These are phyloP conservation scores for Suillus sp. DNA, from an alignment of 768 basidiomycete genomes.

Conservation along the genomic window DNA sequence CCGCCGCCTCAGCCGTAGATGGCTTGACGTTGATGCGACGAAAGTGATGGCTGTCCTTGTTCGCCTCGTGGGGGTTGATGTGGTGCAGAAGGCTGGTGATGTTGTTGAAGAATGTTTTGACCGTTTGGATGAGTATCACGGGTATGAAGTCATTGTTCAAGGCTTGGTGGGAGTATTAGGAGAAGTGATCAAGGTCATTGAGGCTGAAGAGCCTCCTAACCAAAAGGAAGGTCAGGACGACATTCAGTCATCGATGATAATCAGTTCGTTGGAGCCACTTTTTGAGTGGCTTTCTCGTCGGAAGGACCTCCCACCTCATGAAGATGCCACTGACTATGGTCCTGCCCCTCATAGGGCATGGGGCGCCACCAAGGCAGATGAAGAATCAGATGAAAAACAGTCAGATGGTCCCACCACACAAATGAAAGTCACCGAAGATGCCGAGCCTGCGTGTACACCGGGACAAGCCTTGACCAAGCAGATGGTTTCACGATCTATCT, in stretches of 20 bases:
- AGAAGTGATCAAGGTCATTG: conserved; percentile 82
- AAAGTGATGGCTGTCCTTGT: conserved; percentile 86
- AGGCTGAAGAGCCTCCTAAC: conserved; percentile 46
- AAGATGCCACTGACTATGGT: conserved; percentile 54
- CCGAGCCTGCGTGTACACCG: conserved; percentile 58
- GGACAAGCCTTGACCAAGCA: conserved; percentile 78
- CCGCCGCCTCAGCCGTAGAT: conserved; percentile 74
- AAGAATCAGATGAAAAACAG: conserved; percentile 27
- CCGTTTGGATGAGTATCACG: conserved; percentile 93
- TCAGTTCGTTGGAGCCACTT: conserved; percentile 50
- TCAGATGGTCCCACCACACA: conserved; percentile 18
- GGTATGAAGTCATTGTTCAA: conserved; percentile 84
- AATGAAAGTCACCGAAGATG: conserved; percentile 33
- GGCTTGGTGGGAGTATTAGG: conserved; percentile 85
- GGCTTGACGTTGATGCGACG: conserved; percentile 87
- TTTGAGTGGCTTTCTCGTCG: conserved; percentile 66
- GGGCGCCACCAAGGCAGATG: conserved; percentile 40
- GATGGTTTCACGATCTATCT: conserved; percentile 84
- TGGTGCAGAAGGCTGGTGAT: conserved; percentile 89
- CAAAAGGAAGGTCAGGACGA: conserved; percentile 21
- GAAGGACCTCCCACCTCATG: conserved; percentile 34
- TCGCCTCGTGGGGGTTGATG: conserved; percentile 80
- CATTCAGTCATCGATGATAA: conserved; percentile 24
- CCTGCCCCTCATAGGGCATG: conserved; percentile 61
- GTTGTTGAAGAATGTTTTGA: conserved; percentile 98